Evolutionary conservation across 2,329 filamentous ascomycete genomes (phyloP), one percentile per base, ranked within the genome.

Genomic region (Aspergillus texensis): DNA sequence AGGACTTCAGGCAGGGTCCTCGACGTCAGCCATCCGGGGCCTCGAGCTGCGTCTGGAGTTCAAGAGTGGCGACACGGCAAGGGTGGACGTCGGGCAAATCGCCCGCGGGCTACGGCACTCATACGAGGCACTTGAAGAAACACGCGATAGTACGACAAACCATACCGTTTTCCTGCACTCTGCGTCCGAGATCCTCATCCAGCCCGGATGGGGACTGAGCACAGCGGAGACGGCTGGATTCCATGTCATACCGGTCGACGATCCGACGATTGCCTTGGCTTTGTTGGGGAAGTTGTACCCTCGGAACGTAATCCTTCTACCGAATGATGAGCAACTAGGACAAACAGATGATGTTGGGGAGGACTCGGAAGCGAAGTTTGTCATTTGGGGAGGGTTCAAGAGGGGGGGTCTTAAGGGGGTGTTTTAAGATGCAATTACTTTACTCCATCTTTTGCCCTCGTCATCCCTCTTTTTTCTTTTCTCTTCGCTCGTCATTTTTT

Each of bases 221-320:
- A 63, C 63, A 1, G 53, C 66, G 2, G 19, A 62, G 4, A n/a
- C 63, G 4, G 65, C 61, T 1, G 68, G 67, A 6, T 41, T 72
- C 6, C 70, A 72, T 65, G 57, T 72, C 6, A 69, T 72, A 9
- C 61, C 66, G 0, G 48, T 52, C 4, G 14, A 54, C 3, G 62
- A 68, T 12, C 53, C 57, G 6, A 28, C 68, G 10, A 34, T 71
- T 11, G 62, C 65, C 3, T 26, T 71, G 24, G 70, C 70, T 3
- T 52, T 71, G 2, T 24, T 72, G 30, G 71, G 70, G 11, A 70
- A 62, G 57, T 16, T 73, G 11, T 73, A 72, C 54, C 71, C 70
- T 3, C 68, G 64, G 34, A 73, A 73, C 45, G 65, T 71, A 1
- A 58, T 72, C 1, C 26, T 68, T 8, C 53, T 71, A 6, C 62